Evolutionary conservation across 2,329 filamentous ascomycete species (phyloP).

Genomic region (Phialemoniopsis sp.): DNA sequence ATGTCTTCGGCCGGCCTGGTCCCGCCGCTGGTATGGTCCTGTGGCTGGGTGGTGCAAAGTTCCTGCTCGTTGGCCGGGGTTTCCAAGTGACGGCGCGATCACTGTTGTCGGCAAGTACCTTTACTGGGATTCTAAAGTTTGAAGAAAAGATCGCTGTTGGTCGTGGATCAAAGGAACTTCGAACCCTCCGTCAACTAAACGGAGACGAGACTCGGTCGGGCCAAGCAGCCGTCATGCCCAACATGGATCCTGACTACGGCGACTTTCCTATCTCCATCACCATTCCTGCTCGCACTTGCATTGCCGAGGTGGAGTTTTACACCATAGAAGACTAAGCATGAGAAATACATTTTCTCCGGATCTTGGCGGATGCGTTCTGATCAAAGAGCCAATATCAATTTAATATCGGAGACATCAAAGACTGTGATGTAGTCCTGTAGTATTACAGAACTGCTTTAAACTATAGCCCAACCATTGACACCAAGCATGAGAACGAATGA

Average conservation of each 20-base stretch:
- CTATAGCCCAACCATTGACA: too few species aligned
- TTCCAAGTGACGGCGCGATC: slow-evolving; percentile 19
- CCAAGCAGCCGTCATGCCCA: slow-evolving; percentile 48
- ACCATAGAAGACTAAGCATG: slow-evolving; percentile 14
- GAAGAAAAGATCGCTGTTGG: slow-evolving; percentile 23
- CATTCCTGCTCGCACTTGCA: slow-evolving; percentile 44
- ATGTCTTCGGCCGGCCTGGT: slow-evolving; percentile 23
- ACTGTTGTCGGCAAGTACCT: too few species aligned
- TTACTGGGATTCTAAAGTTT: slow-evolving; percentile 17
- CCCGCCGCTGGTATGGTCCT: slow-evolving; percentile 20
- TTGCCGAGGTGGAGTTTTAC: slow-evolving; percentile 37
- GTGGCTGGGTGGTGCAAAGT: too few species aligned
- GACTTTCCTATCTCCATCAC: slow-evolving; percentile 51
- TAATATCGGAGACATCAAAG: too few species aligned
- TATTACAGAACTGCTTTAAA: too few species aligned
- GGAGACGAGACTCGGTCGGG: slow-evolving; percentile 39
- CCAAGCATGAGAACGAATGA: too few species aligned
- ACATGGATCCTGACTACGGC: slow-evolving; percentile 50
- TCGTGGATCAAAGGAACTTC: too few species aligned
- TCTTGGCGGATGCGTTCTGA: too few species aligned
- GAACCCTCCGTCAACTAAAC: slow-evolving; percentile 26
- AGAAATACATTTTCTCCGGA: too few species aligned
- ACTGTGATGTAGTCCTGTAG: too few species aligned
- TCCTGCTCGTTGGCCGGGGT: slow-evolving; percentile 16
- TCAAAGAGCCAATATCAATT: too few species aligned